These are phyloP conservation scores for Iris macrosiphon DNA, from an alignment of 106 monocot genomes.

Conservation along the genomic window DNA sequence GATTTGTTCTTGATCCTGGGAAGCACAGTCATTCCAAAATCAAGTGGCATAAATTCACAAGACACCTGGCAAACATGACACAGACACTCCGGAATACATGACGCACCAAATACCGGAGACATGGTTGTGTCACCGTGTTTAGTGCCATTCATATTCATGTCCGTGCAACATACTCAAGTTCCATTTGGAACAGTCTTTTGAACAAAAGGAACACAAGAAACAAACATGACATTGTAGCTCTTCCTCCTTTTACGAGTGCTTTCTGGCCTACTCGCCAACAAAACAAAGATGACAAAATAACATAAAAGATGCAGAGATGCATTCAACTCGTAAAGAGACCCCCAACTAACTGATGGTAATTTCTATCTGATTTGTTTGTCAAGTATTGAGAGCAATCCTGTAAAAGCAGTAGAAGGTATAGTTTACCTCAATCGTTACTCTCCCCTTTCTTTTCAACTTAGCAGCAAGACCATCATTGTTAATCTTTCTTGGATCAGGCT, in stretches of 20 bases:
- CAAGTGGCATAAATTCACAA: too few relatives aligned
- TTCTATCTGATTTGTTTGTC: background rate
- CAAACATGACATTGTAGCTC: background rate
- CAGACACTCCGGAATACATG: too few relatives aligned
- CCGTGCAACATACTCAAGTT: too few relatives aligned
- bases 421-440: constrained; percentile 42
- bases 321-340: too few relatives aligned
- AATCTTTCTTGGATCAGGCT: constrained; percentile 7
- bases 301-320: too few relatives aligned
- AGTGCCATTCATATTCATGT: too few relatives aligned
- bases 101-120: too few relatives aligned
- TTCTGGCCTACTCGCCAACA: background rate
- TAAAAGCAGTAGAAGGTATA: background rate
- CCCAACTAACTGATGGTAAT: background rate
- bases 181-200: too few relatives aligned
- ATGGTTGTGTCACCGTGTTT: too few relatives aligned
- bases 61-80: too few relatives aligned
- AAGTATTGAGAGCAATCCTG: background rate
- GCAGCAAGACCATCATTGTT: constrained; percentile 1
- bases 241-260: background rate
- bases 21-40: too few relatives aligned
- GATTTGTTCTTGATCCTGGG: too few relatives aligned
- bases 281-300: background rate
- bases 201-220: background rate
- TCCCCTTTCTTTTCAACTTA: constrained; percentile 42